Base-by-base conservation (phyloP, 2,329 filamentous ascomycete species). In the Nemania sp. region DNA sequence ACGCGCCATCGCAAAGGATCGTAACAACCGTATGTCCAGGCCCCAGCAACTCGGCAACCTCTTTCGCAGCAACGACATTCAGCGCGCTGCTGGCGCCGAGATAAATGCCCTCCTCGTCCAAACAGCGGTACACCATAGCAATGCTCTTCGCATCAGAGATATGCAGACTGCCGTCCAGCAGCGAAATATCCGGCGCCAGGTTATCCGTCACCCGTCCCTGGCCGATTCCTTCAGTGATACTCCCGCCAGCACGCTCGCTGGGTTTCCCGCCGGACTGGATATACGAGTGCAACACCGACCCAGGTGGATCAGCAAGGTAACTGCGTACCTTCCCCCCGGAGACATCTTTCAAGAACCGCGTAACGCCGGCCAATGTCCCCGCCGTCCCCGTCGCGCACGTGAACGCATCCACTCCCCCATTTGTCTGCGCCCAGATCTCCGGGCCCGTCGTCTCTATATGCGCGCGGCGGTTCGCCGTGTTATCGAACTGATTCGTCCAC, bases 401-500 rank as follows among this genome's bases (percentile, higher is more conserved):
- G 68, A 99, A 99, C 4, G 92, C 94, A 71, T 97, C 91, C 19
- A 99, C 75, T 61, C 86, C 86, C 30, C 94, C 93, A 2, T 70
- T 75, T 0, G 94, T 97, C 79, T 99, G 94, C 23, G 86, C 77
- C 94, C 94, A 99, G 69, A 99, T 96, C 75, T 99, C 94, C 0
- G 94, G 94, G 0, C 94, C 94, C 0, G 94, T 99, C 2, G 93
- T 97, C 78, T 97, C 93, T 64, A 97, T 88, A 71, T 99, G 94
- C 42, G 94, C 94, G 67, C 89, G 86, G 47, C 94, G 83, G 75
- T 99, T 99, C 48, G 94, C 94, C 47, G 81, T 86, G 77, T 99
- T 99, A 72, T 99, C 94, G 75, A 99, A 99, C 76, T 99, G 94
- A 75, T 99, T 95, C 39, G 94, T 99, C 94, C 94, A 99, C 12